These are phyloP conservation scores for Aspergillus ellipticus DNA, from an alignment of 495 filamentous ascomycete genomes.

Conservation along the genomic window DNA sequence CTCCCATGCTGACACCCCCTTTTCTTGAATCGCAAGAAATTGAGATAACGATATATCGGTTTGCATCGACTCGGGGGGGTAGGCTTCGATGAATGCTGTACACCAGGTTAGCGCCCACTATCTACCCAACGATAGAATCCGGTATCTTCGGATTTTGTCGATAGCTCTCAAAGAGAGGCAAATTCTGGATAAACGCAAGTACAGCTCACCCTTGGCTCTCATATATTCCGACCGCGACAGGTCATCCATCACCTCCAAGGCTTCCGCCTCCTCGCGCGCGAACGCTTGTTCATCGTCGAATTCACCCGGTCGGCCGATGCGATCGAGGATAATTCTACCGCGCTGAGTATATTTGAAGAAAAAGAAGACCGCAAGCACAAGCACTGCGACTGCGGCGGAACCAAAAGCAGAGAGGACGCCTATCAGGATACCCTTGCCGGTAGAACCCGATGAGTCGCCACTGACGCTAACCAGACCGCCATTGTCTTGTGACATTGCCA, in stretches of 20 bases:
- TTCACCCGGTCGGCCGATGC: slow-evolving; percentile 89
- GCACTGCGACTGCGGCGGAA: slow-evolving; percentile 75
- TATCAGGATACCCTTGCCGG: slow-evolving; percentile 83
- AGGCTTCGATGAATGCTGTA: slow-evolving; percentile 86
- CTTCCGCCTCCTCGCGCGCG: slow-evolving; percentile 87
- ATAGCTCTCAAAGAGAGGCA: neutral
- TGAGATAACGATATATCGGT: slow-evolving; percentile 98
- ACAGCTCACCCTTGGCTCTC: slow-evolving; percentile 80
- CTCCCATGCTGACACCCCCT: slow-evolving; percentile 97
- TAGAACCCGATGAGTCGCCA: slow-evolving; percentile 48
- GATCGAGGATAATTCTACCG: slow-evolving; percentile 89
- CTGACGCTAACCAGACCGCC: slow-evolving; percentile 25
- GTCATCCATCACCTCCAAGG: slow-evolving; percentile 94
- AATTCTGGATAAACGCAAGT: neutral
- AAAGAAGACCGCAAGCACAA: slow-evolving; percentile 82
- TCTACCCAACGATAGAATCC: neutral
- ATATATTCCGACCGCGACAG: slow-evolving; percentile 84
- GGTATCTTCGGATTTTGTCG: neutral
- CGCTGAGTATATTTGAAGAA: slow-evolving; percentile 89
- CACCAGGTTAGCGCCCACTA: slow-evolving; percentile 9
- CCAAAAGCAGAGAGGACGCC: slow-evolving; percentile 96
- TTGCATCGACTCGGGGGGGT: slow-evolving; percentile 90
- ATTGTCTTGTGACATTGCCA: slow-evolving; percentile 25
- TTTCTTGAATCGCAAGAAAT: slow-evolving; percentile 97
- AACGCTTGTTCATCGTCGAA: slow-evolving; percentile 97